A percentile compares a stretch with the other conserved stretches of the same genome.
Evolutionary conservation across 2,329 filamentous ascomycete genomes (phyloP).

Genomic region (Trichoderma sp.): DNA sequence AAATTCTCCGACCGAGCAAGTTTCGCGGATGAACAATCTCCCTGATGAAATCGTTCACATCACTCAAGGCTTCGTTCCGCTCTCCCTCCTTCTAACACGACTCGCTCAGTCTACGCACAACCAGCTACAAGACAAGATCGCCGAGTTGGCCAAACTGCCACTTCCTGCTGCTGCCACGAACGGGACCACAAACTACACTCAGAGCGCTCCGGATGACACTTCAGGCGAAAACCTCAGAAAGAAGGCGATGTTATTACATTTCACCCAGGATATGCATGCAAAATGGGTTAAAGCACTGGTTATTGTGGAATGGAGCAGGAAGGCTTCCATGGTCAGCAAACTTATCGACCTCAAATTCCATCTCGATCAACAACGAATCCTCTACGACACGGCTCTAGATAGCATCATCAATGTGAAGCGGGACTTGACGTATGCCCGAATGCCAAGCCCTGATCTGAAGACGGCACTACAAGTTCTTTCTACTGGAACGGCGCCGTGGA

Average conservation of each 20-base stretch:
- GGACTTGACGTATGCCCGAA: conserved; percentile 66
- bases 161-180: conserved; percentile 51
- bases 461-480: conserved; percentile 84
- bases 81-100: conserved; percentile 72
- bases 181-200: conserved; percentile 41
- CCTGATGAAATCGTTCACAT: conserved; percentile 68
- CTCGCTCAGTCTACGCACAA: conserved; percentile 82
- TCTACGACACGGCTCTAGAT: conserved; percentile 59
- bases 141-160: conserved; percentile 67
- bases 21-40: conserved; percentile 52
- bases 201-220: conserved; percentile 49
- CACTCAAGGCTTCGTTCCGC: conserved; percentile 69
- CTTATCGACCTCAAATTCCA: conserved; percentile 84
- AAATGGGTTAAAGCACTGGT: conserved; percentile 94
- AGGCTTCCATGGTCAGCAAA: conserved; percentile 74
- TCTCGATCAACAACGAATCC: conserved; percentile 60
- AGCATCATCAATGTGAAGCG: conserved; percentile 70
- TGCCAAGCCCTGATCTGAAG: conserved; percentile 86
- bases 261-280: conserved; percentile 74
- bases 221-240: conserved; percentile 68
- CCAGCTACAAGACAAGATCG: conserved; percentile 67
- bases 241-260: conserved; percentile 71
- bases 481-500: conserved; percentile 71
- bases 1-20: conserved; percentile 24
- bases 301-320: conserved; percentile 84